A percentile compares a stretch with the other conserved stretches of the same genome.
Conservation (phyloP, 2,329 filamentous ascomycete species). For the Arthrobotrys musiformis region DNA sequence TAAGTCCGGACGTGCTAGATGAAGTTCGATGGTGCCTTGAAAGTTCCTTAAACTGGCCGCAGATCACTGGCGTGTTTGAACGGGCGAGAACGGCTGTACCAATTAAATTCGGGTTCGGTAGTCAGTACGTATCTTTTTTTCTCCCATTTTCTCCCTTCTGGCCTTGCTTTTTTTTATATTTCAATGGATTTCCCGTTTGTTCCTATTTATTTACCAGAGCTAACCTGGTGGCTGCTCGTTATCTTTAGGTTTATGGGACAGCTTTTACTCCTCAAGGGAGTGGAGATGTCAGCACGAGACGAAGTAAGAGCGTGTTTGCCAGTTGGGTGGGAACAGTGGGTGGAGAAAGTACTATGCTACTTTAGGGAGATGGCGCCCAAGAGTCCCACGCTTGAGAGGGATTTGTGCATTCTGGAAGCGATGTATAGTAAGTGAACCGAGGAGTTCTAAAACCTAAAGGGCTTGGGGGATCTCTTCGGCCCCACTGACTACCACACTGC, state of each 20-base stretch:
- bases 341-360: slow-evolving; percentile 39
- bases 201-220: neutral
- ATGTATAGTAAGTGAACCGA: slow-evolving; percentile 23
- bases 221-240: neutral
- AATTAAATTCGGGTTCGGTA: slow-evolving; percentile 51
- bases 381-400: slow-evolving; percentile 41
- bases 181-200: neutral
- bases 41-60: slow-evolving; percentile 47
- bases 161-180: neutral
- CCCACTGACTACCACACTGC: too few relatives aligned
- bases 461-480: too few relatives aligned
- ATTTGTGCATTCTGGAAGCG: slow-evolving; percentile 43
- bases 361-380: slow-evolving; percentile 44
- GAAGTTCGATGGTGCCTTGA: slow-evolving; percentile 51
- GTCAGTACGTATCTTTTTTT: slow-evolving; percentile 32
- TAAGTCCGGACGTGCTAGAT: slow-evolving; percentile 42
- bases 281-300: slow-evolving; percentile 34
- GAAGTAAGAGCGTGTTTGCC: slow-evolving; percentile 46
- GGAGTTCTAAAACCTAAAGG: neutral
- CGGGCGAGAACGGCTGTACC: slow-evolving; percentile 47
- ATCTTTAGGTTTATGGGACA: slow-evolving; percentile 48
- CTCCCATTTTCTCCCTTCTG: neutral
- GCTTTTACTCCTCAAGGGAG: slow-evolving; percentile 41
- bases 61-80: slow-evolving; percentile 51
- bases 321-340: slow-evolving; percentile 45